Percentiles rank a stretch among this genome's conserved stretches.
These are phyloP conservation scores for Thermothielavioides terrestris DNA, from an alignment of 495 filamentous ascomycete genomes.

Conservation along the genomic window DNA sequence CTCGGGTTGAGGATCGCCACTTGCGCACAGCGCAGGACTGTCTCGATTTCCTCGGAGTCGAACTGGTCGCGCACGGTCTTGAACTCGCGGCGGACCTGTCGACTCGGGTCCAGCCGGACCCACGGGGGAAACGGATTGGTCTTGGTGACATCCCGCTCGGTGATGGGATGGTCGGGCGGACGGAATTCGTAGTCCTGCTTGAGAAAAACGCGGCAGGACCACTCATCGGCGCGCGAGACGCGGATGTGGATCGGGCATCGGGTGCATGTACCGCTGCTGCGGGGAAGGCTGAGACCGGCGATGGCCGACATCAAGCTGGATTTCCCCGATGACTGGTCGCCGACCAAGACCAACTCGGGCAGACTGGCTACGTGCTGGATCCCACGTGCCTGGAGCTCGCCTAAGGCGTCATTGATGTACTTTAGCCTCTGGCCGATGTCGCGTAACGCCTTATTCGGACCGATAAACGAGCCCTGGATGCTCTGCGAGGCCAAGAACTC, in stretches of 20 bases:
- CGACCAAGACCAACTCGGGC: slow-evolving; percentile 69
- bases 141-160: slow-evolving; percentile 31
- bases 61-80: slow-evolving; percentile 34
- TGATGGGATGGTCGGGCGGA: slow-evolving; percentile 20
- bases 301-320: slow-evolving; percentile 73
- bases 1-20: slow-evolving; percentile 60
- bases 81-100: slow-evolving; percentile 30
- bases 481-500: slow-evolving; percentile 3
- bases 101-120: slow-evolving; percentile 17
- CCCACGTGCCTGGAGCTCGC: slow-evolving; percentile 37
- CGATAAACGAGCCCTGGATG: slow-evolving; percentile 23
- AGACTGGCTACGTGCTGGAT: slow-evolving; percentile 51
- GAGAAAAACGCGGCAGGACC: slow-evolving; percentile 57
- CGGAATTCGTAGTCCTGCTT: slow-evolving; percentile 48
- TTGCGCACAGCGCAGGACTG: slow-evolving; percentile 59
- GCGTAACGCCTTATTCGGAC: slow-evolving; percentile 28
- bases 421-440: slow-evolving; percentile 38
- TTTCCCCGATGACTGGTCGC: slow-evolving; percentile 76
- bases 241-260: slow-evolving; percentile 71
- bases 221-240: slow-evolving; percentile 47
- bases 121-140: slow-evolving; percentile 40
- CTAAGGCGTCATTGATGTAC: slow-evolving; percentile 40
- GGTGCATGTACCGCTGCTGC: slow-evolving; percentile 62
- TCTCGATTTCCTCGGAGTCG: slow-evolving; percentile 44
- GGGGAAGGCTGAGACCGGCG: slow-evolving; percentile 66